phyloP scores from a whole-genome alignment of 1,139 yeast genomes.

The Hemisphaericaspora subhashii region DNA sequence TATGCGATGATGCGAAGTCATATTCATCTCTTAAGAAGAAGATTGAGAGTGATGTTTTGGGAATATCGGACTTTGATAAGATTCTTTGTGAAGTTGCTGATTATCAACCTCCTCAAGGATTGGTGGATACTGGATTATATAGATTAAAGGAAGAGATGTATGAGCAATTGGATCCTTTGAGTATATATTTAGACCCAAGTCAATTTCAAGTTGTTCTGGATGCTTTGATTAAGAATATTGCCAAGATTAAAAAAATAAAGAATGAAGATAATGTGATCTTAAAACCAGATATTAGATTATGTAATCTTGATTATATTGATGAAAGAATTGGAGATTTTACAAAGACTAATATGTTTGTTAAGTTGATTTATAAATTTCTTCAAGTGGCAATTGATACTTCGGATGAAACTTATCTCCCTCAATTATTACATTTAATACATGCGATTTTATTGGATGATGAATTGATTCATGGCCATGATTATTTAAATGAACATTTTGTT shows the following conservation, averaged over 20 bases:
- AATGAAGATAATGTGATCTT: conserved; percentile 43
- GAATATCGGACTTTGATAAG: conserved; percentile 35
- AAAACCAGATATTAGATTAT: conserved; percentile 27
- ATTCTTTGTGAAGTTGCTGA: conserved; percentile 41
- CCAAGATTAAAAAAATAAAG: conserved; percentile 29
- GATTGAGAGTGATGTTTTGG: conserved; percentile 36
- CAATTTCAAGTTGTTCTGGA: conserved; percentile 37
- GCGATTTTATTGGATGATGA: conserved; percentile 62
- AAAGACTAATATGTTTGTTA: conserved; percentile 53
- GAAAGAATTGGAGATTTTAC: conserved; percentile 49
- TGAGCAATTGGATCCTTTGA: conserved; percentile 38
- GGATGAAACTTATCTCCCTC: conserved; percentile 56
- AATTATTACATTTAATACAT: conserved; percentile 65
- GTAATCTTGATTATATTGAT: conserved; percentile 42
- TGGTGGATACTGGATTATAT: conserved; percentile 43
- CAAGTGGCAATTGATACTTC: conserved; percentile 50
- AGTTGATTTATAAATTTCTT: conserved; percentile 55
- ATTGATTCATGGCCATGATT: conserved; percentile 33
- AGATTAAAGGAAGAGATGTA: conserved; percentile 44
- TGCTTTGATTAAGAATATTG: conserved; percentile 26
- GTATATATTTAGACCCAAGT: conserved; percentile 35
- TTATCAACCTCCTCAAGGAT: conserved; percentile 41
- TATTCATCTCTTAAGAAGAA: conserved; percentile 48
- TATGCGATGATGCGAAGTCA: conserved; percentile 54
- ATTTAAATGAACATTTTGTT: conserved; percentile 47